Conservation (phyloP, 352 stramenopile genomes). For the Globisporangium nodosum region DNA sequence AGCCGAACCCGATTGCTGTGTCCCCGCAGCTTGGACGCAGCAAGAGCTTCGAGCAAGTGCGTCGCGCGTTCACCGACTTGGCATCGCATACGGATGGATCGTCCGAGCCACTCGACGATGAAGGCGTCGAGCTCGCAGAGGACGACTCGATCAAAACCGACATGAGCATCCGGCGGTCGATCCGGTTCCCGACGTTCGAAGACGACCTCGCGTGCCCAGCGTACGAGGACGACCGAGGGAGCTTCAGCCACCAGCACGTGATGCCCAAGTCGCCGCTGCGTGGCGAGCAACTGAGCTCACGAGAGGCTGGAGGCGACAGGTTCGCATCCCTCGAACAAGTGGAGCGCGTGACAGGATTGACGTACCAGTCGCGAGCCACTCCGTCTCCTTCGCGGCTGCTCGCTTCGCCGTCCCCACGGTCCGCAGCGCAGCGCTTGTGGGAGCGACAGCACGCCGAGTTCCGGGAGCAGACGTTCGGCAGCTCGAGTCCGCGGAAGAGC, state of each 20-base stretch:
- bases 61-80: slow-evolving; percentile 17
- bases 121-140: slow-evolving; percentile 15
- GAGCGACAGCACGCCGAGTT: slow-evolving; percentile 22
- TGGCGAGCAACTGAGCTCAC: not conserved
- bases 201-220: slow-evolving; percentile 52
- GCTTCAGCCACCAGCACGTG: not conserved
- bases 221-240: slow-evolving; percentile 35
- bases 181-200: slow-evolving; percentile 43
- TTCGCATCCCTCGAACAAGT: not conserved
- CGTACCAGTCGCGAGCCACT: not conserved
- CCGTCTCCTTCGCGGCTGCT: slow-evolving; percentile 10
- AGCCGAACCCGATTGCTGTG: not conserved
- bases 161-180: slow-evolving; percentile 17
- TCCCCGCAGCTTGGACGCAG: slow-evolving; percentile 4
- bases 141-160: slow-evolving; percentile 15
- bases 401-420: slow-evolving; percentile 15
- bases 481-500: slow-evolving; percentile 4
- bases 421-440: slow-evolving; percentile 16
- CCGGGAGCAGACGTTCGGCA: slow-evolving; percentile 13
- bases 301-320: not conserved
- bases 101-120: not conserved
- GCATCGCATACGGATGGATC: not conserved
- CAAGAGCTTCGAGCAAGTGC: slow-evolving; percentile 23
- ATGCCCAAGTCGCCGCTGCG: not conserved
- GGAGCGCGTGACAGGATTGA: not conserved